Percentiles rank a stretch among this genome's conserved stretches.
These are phyloP conservation scores for Orbilia blumenaviensis DNA, from an alignment of 2,329 filamentous ascomycete genomes.

Conservation along the genomic window DNA sequence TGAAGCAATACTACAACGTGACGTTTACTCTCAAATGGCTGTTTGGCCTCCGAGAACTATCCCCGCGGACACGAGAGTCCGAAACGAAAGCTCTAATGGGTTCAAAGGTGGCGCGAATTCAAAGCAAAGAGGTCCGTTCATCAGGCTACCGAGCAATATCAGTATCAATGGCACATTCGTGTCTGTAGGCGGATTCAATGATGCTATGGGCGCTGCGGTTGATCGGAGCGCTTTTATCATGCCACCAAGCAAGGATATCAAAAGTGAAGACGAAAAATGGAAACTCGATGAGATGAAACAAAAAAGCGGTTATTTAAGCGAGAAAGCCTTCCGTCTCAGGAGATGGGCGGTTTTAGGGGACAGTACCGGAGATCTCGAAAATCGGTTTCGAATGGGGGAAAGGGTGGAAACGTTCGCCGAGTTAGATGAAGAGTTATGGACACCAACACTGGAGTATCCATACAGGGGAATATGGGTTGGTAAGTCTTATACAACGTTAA, in stretches of 20 bases:
- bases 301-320: conserved; percentile 27
- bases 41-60: conserved; percentile 56
- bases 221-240: conserved; percentile 41
- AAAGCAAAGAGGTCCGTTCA: conserved; percentile 35
- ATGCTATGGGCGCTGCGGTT: conserved; percentile 16
- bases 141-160: conserved; percentile 35
- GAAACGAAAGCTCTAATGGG: conserved; percentile 40
- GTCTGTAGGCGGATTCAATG: conserved; percentile 23
- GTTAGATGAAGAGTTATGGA: conserved; percentile 78
- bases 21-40: conserved; percentile 52
- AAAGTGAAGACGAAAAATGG: conserved; percentile 19
- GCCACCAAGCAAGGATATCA: not conserved
- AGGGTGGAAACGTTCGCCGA: conserved; percentile 70
- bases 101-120: conserved; percentile 18
- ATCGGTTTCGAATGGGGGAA: conserved; percentile 48
- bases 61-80: conserved; percentile 52
- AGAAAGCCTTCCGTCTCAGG: conserved; percentile 28
- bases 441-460: conserved; percentile 79
- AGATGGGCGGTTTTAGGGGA: conserved; percentile 41
- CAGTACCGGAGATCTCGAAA: conserved; percentile 14
- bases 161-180: conserved; percentile 42
- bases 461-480: conserved; percentile 93
- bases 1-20: conserved; percentile 41
- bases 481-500: not conserved
- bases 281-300: conserved; percentile 10